A percentile compares a stretch with the other conserved stretches of the same genome.
Evolutionary conservation across 2,329 filamentous ascomycete species (phyloP).

Genomic region (Cadophora sp.): DNA sequence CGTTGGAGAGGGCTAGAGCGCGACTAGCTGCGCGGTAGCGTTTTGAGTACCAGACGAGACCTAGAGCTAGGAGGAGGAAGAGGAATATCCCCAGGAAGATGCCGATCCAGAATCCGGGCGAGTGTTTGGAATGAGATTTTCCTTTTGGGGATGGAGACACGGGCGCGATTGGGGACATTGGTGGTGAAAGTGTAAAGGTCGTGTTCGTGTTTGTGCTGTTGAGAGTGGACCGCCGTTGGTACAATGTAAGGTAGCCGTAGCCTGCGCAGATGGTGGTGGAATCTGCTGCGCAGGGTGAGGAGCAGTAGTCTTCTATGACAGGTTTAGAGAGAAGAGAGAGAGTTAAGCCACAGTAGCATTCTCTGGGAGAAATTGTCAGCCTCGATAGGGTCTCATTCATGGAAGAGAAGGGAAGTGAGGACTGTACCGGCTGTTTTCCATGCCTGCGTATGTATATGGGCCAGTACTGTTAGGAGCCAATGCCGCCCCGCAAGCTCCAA

Average conservation of each 20-base stretch:
- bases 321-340: constrained; percentile 25
- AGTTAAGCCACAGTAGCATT: constrained; percentile 32
- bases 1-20: background rate
- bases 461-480: constrained; percentile 15
- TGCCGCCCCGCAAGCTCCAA: constrained; percentile 25
- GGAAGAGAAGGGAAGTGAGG: background rate
- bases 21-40: background rate
- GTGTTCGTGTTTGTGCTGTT: background rate
- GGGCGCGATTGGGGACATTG: background rate
- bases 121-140: background rate
- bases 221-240: constrained; percentile 7
- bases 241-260: constrained; percentile 10
- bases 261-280: constrained; percentile 21
- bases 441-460: constrained; percentile 29
- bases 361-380: constrained; percentile 7
- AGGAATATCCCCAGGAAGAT: constrained; percentile 5
- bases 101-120: constrained; percentile 2
- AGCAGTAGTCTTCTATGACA: constrained; percentile 17
- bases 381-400: background rate
- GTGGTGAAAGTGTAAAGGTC: background rate
- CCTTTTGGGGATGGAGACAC: background rate
- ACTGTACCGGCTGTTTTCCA: constrained; percentile 31
- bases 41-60: background rate
- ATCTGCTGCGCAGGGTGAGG: constrained; percentile 26
- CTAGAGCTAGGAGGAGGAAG: background rate